Base-by-base conservation (phyloP, 2,329 filamentous ascomycete species). In the Didymosphaeria variabile region DNA sequence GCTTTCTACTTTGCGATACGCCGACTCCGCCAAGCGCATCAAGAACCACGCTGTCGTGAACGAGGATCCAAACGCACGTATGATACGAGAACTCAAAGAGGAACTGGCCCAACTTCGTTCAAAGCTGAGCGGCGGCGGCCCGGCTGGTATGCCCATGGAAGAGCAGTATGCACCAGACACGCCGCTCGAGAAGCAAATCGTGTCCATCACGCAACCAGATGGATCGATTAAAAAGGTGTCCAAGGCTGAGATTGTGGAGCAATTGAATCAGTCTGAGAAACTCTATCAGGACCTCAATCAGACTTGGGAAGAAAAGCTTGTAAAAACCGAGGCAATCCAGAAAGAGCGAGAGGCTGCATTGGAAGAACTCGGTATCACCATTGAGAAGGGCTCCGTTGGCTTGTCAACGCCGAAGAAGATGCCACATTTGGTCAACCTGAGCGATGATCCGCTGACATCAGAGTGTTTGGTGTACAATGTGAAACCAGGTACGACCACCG, bases 41-140 rank as follows among this genome's bases (percentile, higher is more conserved):
- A 98, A 98, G 92, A 99, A 99, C 82, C 95, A 99, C 79, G 95
- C 95, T 59, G 95, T 99, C 54, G 91, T 99, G 79, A 99, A 99
- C 82, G 95, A 99, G 79, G 95, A 99, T 80, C 94, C 95, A 50
- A 99, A 99, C 76, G 95, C 95, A 62, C 91, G 95, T 70, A 99
- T 99, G 95, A 98, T 99, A 66, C 87, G 95, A 78, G 95, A 99
- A 76, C 84, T 99, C 65, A 99, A 99, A 77, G 95, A 99, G 78
- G 95, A 99, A 74, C 80, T 99, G 60, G 88, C 92, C 1, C 85
- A 97, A 63, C 83, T 99, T 59, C 87, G 95, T 70, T 90, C 92
- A 71, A 98, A 99, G 76, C 86, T 99, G 34, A 84, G 81, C 6
- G 80, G 81, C 17, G 77, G 76, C 15, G 81, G 79, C 21, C 74